Evolutionary conservation across 805 yeast species (phyloP).

Genomic region (Suhomyces pyralidae): DNA sequence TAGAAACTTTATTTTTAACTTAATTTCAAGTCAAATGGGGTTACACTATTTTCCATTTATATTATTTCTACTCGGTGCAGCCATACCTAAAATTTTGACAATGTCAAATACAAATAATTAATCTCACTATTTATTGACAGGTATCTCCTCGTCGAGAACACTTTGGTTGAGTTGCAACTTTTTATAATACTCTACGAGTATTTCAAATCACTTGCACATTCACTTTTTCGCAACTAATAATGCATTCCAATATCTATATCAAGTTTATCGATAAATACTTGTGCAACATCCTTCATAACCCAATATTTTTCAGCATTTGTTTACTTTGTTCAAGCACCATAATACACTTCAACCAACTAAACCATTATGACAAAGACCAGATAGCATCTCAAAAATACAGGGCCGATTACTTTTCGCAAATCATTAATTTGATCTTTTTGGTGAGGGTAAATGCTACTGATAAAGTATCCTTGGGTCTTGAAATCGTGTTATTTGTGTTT

Average conservation of each 20-base stretch:
- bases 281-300: slow-evolving; percentile 19
- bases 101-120: not conserved
- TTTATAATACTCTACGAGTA: not conserved
- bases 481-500: slow-evolving; percentile 18
- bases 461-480: slow-evolving; percentile 13
- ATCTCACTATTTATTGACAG: not conserved
- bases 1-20: not conserved
- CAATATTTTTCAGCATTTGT: slow-evolving; percentile 5
- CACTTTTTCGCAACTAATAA: not conserved
- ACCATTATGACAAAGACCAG: not conserved
- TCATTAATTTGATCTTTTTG: slow-evolving; percentile 28
- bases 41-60: not conserved
- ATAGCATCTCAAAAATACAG: not conserved
- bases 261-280: slow-evolving; percentile 16
- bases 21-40: not conserved
- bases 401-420: slow-evolving; percentile 23
- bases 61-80: not conserved
- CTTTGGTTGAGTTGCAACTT: not conserved
- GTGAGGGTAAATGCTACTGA: slow-evolving; percentile 19
- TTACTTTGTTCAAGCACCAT: not conserved
- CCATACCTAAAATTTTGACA: not conserved
- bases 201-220: not conserved
- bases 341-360: not conserved
- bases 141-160: not conserved
- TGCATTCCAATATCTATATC: slow-evolving; percentile 5